Evolutionary conservation across 441 rosid genomes (phyloP).

Genomic region (Omphalea diandra): DNA sequence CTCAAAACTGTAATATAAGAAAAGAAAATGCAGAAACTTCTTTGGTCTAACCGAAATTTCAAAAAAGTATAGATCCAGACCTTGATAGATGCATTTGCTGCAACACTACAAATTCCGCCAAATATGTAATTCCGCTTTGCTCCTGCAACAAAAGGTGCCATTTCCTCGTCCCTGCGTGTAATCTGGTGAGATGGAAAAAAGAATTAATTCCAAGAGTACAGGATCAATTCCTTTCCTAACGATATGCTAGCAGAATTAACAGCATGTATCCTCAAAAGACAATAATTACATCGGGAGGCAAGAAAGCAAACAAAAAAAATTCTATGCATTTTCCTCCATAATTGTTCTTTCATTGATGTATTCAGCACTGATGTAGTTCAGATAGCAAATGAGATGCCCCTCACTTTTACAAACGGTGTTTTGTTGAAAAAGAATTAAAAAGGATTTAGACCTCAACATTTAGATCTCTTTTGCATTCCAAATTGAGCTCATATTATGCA

Average conservation of each 20-base stretch:
- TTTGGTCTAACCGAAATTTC: constrained; percentile 7
- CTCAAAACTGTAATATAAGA: too few species aligned
- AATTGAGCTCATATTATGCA: neutral
- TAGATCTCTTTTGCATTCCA: neutral
- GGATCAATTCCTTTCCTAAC: too few species aligned
- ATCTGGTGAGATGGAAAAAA: constrained; percentile 42
- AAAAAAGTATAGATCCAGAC: constrained; percentile 35
- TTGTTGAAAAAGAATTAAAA: neutral
- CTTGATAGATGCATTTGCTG: constrained; percentile 89
- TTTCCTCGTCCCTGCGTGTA: constrained; percentile 92
- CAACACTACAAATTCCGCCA: constrained; percentile 92
- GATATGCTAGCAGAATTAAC: neutral
- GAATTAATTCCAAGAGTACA: neutral
- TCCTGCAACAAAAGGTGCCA: constrained; percentile 83
- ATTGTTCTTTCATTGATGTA: neutral
- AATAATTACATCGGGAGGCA: neutral
- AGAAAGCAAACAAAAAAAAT: neutral
- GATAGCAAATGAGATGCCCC: neutral
- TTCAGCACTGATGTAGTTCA: neutral
- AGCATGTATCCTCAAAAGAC: neutral
- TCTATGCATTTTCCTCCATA: neutral
- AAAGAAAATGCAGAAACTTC: constrained; percentile 1
- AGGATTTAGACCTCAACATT: neutral
- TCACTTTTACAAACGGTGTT: neutral
- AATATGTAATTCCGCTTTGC: constrained; percentile 82